Base-by-base conservation (phyloP, 768 basidiomycete genomes). In the Panellus pusillus region DNA sequence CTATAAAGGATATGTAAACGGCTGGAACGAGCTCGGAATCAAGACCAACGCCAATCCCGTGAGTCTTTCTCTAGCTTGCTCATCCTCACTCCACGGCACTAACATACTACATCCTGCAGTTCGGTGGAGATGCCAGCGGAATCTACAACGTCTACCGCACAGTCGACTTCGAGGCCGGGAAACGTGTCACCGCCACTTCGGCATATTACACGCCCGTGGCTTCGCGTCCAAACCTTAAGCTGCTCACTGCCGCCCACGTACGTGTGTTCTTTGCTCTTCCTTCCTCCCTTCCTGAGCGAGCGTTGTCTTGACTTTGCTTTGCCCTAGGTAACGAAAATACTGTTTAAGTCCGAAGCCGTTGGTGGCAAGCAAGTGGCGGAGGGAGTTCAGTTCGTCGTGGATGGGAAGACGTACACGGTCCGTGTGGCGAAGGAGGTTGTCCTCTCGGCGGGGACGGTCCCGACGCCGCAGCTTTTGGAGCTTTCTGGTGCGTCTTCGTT, bases 1-100 rank as follows among this genome's bases (percentile, higher is more conserved):
- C 52, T 13, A 14, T 41, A n/a, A n/a, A n/a, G n/a, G n/a, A n/a
- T 48, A 28, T 43, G 29, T 47, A 5, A 47, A 47, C n/a, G 46
- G 46, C 11, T 54, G 52, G 52, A 54, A 54, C 18, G 17, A 15
- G 20, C 46, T 47, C 9, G n/a, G n/a, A n/a, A n/a, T n/a, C n/a
- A n/a, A n/a, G n/a, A n/a, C n/a, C n/a, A n/a, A n/a, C n/a, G n/a
- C 35, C 7, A 54, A 54, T 12, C 52, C 52, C 7, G 52, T 54
- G 14, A 19, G 52, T 28, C 24, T 32, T 50, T 15, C 9, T 2
- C 20, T 3, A 28, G 8, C 28, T 2, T 6, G 2, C 38, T 28
- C 3, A 18, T 46, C n/a, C n/a, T n/a, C n/a, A n/a, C n/a, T n/a
- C n/a, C n/a, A n/a, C n/a, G n/a, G n/a, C n/a, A 15, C 31, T 41